Evolutionary conservation across 2,329 filamentous ascomycete species (phyloP).

Genomic region (Colletotrichum simmondsii): DNA sequence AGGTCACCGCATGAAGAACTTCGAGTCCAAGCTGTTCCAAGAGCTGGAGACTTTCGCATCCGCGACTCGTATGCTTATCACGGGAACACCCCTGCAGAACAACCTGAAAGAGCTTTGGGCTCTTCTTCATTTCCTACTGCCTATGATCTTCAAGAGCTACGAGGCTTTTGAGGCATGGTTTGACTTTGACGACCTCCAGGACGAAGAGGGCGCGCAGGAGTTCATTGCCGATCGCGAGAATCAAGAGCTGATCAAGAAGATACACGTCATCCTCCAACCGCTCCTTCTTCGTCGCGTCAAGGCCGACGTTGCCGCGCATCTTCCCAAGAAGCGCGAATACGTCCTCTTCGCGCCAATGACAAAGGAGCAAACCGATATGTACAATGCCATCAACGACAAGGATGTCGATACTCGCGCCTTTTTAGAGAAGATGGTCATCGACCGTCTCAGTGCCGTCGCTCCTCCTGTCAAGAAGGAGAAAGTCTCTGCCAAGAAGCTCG

Average conservation of each 20-base stretch:
- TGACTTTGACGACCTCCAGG: conserved; percentile 91
- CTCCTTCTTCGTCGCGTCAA: conserved; percentile 90
- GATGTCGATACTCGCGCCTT: conserved; percentile 75
- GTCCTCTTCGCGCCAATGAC: conserved; percentile 95
- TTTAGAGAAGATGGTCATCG: conserved; percentile 81
- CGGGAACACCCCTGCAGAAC: conserved; percentile 94
- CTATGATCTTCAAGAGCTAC: conserved; percentile 91
- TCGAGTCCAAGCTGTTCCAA: conserved; percentile 90
- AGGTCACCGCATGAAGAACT: conserved; percentile 96
- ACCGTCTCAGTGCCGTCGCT: conserved; percentile 64
- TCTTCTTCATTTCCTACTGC: conserved; percentile 90
- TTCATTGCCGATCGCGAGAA: conserved; percentile 81
- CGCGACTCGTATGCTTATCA: conserved; percentile 90
- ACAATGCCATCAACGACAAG: conserved; percentile 72
- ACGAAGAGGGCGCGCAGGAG: conserved; percentile 81
- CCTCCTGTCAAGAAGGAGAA: conserved; percentile 43
- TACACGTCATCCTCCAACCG: conserved; percentile 93
- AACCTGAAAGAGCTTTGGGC: conserved; percentile 97
- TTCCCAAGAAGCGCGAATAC: conserved; percentile 98
- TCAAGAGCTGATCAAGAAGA: conserved; percentile 70
- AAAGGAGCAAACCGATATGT: conserved; percentile 89
- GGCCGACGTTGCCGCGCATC: conserved; percentile 87
- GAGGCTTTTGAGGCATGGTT: conserved; percentile 97
- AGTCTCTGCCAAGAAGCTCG: conserved; percentile 36
- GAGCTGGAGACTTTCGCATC: conserved; percentile 90